These are phyloP conservation scores for Hypoxylon trugodes DNA, from an alignment of 495 filamentous ascomycete species.

Conservation along the genomic window DNA sequence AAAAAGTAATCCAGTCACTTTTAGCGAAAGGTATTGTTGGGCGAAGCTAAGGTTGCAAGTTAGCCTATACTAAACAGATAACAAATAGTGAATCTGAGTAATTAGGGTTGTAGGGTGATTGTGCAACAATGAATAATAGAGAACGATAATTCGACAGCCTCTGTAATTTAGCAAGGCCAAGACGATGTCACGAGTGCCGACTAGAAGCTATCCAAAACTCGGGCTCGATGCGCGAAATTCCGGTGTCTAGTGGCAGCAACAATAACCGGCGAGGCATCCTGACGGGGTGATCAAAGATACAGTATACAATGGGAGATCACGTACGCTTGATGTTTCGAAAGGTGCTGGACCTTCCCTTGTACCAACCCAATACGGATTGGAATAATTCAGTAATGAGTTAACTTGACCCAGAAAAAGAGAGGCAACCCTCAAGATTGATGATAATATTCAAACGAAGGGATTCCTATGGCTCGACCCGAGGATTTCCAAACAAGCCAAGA, in stretches of 20 bases:
- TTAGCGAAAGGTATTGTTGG: conserved; percentile 16
- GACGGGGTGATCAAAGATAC: conserved; percentile 45
- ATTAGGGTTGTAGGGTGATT: conserved; percentile 6
- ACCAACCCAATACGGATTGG: conserved; percentile 27
- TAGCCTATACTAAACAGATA: conserved; percentile 17
- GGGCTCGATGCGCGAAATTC: conserved; percentile 34
- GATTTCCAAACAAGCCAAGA: conserved; percentile 26
- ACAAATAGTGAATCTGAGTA: conserved; percentile 35
- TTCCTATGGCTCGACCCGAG: conserved; percentile 21
- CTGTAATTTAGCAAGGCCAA: conserved; percentile 8
- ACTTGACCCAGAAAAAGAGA: conserved; percentile 24
- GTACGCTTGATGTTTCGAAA: conserved; percentile 53
- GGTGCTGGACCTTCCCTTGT: conserved; percentile 28
- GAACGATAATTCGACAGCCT: conserved; percentile 28
- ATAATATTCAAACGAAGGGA: conserved; percentile 32
- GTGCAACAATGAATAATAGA: conserved; percentile 26
- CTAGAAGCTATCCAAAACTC: conserved; percentile 31
- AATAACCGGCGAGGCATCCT: conserved; percentile 43
- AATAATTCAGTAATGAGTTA: conserved; percentile 13
- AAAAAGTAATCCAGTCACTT: conserved; percentile 34
- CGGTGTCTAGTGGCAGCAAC: conserved; percentile 25
- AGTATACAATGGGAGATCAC: conserved; percentile 45
- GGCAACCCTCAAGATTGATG: conserved; percentile 21
- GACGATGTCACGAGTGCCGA: conserved; percentile 42
- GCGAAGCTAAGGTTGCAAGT: conserved; percentile 19